These are phyloP conservation scores for Pythium sukuiense DNA, from an alignment of 352 stramenopile genomes.

Conservation along the genomic window DNA sequence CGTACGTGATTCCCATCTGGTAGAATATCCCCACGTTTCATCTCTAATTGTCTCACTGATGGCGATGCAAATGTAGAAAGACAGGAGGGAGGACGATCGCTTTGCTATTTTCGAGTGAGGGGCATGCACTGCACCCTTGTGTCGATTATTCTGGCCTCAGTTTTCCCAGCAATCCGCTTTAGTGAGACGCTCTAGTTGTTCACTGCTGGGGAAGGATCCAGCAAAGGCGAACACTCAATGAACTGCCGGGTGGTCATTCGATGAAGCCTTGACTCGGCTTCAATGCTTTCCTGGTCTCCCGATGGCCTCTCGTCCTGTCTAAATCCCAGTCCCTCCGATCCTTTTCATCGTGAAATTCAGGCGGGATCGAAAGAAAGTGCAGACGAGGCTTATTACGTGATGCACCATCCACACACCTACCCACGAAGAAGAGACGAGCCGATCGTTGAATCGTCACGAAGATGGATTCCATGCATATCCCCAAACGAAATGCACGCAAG, in stretches of 20 bases:
- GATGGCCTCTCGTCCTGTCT: constrained; percentile 26
- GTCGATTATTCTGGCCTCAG: too few relatives aligned
- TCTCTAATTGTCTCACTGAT: constrained; percentile 14
- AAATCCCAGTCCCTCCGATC: constrained; percentile 5
- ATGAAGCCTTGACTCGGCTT: constrained; percentile 26
- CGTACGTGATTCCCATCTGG: constrained; percentile 14
- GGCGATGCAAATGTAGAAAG: neutral
- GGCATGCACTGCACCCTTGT: too few relatives aligned
- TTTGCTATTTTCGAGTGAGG: neutral
- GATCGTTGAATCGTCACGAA: neutral
- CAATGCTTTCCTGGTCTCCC: constrained; percentile 17
- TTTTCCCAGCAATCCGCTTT: too few relatives aligned
- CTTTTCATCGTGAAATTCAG: neutral
- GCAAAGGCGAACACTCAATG: constrained; percentile 8
- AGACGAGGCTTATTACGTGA: constrained; percentile 1
- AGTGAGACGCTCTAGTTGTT: too few relatives aligned
- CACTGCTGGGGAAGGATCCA: neutral
- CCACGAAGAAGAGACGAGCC: constrained; percentile 23
- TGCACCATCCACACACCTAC: constrained; percentile 10
- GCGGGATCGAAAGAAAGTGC: constrained; percentile 20
- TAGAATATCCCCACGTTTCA: constrained; percentile 2
- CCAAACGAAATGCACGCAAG: too few relatives aligned
- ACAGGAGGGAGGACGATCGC: neutral
- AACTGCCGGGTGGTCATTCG: constrained; percentile 10
- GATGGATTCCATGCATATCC: neutral